A percentile compares a stretch with the other conserved stretches of the same genome.
Evolutionary conservation across 805 yeast genomes (phyloP).

Genomic region (Barnettozyma vustinii): DNA sequence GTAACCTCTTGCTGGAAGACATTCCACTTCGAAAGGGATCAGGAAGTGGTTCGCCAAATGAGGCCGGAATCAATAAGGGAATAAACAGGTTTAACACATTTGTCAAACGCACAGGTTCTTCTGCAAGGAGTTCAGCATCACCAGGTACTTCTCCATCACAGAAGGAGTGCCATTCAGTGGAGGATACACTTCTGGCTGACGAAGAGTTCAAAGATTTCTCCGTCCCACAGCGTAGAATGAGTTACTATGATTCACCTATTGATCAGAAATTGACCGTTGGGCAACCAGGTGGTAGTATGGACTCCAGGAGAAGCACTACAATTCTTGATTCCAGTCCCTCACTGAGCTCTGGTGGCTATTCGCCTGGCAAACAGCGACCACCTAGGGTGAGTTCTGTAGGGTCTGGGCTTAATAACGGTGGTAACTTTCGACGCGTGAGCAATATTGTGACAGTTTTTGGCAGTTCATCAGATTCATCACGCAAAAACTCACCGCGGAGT

Average conservation of each 20-base stretch:
- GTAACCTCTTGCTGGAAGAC: background rate
- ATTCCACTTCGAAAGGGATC: background rate
- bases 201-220: conserved; percentile 18
- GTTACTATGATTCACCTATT: conserved; percentile 6
- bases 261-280: background rate
- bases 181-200: conserved; percentile 23
- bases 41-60: background rate
- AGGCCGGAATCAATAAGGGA: background rate
- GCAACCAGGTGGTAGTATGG: too few species aligned
- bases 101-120: background rate
- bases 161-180: conserved; percentile 19
- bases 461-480: background rate
- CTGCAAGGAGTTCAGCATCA: background rate
- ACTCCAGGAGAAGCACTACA: too few species aligned
- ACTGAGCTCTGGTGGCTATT: too few species aligned
- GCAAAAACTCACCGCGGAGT: background rate
- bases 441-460: background rate
- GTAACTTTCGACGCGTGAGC: background rate
- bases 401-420: background rate
- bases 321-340: too few species aligned
- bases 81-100: conserved; percentile 3
- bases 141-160: conserved; percentile 8
- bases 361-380: background rate
- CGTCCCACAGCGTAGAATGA: conserved; percentile 5
- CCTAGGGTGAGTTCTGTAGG: background rate